Evolutionary conservation across 495 filamentous ascomycete genomes (phyloP).

Genomic region (Trichoderma erinaceum): DNA sequence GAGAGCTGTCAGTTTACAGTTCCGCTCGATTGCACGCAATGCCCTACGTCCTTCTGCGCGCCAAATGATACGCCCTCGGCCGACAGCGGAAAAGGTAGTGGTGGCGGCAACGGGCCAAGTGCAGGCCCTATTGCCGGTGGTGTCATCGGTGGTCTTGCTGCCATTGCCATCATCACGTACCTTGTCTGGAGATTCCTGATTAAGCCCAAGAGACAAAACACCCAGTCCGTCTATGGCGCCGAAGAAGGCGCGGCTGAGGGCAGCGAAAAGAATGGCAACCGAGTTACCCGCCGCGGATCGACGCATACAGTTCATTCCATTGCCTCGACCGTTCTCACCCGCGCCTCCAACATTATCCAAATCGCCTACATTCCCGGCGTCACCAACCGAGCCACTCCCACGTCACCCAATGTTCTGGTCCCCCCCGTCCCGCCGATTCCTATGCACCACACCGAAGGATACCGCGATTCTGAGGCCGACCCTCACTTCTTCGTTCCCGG

Average conservation of each 20-base stretch:
- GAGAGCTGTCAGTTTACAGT: slow-evolving; percentile 34
- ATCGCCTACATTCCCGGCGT: slow-evolving; percentile 98
- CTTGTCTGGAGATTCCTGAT: slow-evolving; percentile 83
- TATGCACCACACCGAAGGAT: slow-evolving; percentile 51
- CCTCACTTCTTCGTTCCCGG: slow-evolving; percentile 93
- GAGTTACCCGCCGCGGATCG: slow-evolving; percentile 62
- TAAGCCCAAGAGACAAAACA: slow-evolving; percentile 64
- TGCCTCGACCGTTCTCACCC: slow-evolving; percentile 89
- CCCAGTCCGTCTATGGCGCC: slow-evolving; percentile 17
- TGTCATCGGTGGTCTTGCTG: slow-evolving; percentile 68
- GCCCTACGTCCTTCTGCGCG: slow-evolving; percentile 36
- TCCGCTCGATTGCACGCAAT: slow-evolving; percentile 30
- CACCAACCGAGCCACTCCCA: slow-evolving; percentile 81
- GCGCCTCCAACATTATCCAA: slow-evolving; percentile 97
- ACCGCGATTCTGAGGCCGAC: slow-evolving; percentile 51
- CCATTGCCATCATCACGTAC: slow-evolving; percentile 63
- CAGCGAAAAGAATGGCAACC: slow-evolving; percentile 55
- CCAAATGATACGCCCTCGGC: slow-evolving; percentile 27
- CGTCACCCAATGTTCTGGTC: slow-evolving; percentile 74
- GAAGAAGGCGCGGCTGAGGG: slow-evolving; percentile 25
- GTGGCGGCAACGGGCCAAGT: slow-evolving; percentile 46
- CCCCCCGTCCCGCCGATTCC: slow-evolving; percentile 92
- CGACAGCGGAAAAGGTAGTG: slow-evolving; percentile 19
- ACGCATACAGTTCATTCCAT: slow-evolving; percentile 87
- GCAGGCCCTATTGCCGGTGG: slow-evolving; percentile 79